Evolutionary conservation across 441 rosid genomes (phyloP).

Genomic region (Adansonia gregorii): DNA sequence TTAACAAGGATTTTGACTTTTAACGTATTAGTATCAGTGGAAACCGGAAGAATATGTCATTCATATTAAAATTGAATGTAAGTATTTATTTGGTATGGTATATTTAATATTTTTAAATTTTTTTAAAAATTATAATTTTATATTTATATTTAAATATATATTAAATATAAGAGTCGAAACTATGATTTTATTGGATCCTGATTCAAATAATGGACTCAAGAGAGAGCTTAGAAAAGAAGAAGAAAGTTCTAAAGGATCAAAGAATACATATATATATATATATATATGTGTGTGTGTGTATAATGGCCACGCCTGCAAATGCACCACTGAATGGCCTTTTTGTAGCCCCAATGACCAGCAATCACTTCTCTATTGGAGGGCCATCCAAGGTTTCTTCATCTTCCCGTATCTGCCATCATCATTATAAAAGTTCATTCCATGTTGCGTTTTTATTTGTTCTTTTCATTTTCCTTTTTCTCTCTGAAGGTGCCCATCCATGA

Average conservation of each 20-base stretch:
- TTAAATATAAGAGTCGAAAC: too few species aligned
- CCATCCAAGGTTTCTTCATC: slow-evolving; percentile 21
- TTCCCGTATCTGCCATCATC: slow-evolving; percentile 6
- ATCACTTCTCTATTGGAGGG: slow-evolving; percentile 21
- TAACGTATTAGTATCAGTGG: not conserved
- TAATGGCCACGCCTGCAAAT: slow-evolving; percentile 33
- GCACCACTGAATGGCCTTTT: slow-evolving; percentile 23
- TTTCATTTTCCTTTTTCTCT: slow-evolving; percentile 3
- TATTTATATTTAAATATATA: too few species aligned
- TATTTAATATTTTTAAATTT: too few species aligned
- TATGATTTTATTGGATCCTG: not conserved
- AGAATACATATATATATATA: not conserved
- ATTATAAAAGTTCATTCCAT: not conserved
- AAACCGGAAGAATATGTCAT: not conserved
- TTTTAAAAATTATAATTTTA: too few species aligned
- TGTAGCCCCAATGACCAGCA: slow-evolving; percentile 19
- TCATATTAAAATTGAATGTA: too few species aligned
- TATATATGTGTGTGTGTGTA: too few species aligned
- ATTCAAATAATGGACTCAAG: not conserved
- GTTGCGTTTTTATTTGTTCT: not conserved
- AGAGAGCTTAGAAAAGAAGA: not conserved
- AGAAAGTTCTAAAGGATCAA: slow-evolving; percentile 9
- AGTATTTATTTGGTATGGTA: too few species aligned
- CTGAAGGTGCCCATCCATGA: not conserved
- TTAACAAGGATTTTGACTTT: not conserved